Base-by-base conservation (phyloP, 1,284 basidiomycete species). In the Melampsora larici-populina region DNA sequence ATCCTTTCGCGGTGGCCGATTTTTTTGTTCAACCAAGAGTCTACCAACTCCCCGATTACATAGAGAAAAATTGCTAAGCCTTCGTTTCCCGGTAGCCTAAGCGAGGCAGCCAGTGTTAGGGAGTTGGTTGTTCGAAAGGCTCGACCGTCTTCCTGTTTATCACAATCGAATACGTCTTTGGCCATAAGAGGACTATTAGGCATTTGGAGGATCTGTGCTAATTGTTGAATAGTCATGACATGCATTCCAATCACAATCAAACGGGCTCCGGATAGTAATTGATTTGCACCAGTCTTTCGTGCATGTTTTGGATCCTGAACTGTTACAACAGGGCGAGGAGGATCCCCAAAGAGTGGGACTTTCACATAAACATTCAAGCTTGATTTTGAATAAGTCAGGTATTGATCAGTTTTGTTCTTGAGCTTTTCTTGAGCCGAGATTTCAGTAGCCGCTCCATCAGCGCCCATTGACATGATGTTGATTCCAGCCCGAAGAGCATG, bases 291-390 rank as follows among this genome's bases (percentile, higher is more conserved):
- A n/a, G n/a, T n/a, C n/a, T n/a, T 71, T 9, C 55, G 13, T 9
- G 69, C 69, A 24, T 70, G 69, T 26, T 70, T 70, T 7, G 69
- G 69, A 13, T 70, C 69, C 36, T 70, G 69, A 1, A 70, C 69
- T 17, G 69, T 24, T 24, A 70, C 69, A 9, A 70, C 55, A 18
- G 69, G 69, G 36, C 8, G 13, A 18, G 33, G 55, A 6, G 69
- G 69, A 5, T 18, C 5, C 1, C 69, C 51, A 40, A 70, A 60
- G 33, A 70, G 55, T 70, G 69, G 69, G 2, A 70, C 69, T 43
- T 70, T 36, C 40, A 70, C 29, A 15, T 17, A 40, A 51, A 70
- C 43, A 0, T 26, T 51, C 26, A 51, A 33, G 18, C 62, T 58
- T n/a, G 55, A 24, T 26, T 70, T 70, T 5, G 21, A n/a, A 58